Evolutionary conservation across 164 flowering plant genomes (phyloP).

Genomic region (Vitis rotundifolia): DNA sequence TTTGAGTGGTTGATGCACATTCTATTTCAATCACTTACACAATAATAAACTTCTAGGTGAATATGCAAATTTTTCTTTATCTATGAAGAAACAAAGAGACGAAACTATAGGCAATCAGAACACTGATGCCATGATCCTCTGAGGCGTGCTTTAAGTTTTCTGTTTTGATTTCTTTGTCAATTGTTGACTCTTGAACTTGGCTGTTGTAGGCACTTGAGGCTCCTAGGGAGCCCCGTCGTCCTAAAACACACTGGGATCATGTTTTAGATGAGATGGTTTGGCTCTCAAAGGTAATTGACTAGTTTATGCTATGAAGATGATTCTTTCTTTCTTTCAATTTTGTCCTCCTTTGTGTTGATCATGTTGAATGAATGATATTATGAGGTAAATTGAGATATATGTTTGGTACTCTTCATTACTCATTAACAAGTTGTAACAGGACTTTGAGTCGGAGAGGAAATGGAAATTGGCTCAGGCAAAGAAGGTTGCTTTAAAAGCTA

Average conservation of each 20-base stretch:
- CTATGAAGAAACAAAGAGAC: too few relatives aligned
- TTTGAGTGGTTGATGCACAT: too few relatives aligned
- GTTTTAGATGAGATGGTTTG: constrained; percentile 98
- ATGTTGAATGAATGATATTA: neutral
- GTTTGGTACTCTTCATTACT: constrained; percentile 13
- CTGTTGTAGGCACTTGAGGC: constrained; percentile 79
- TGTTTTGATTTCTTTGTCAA: neutral
- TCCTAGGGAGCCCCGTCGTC: constrained; percentile 88
- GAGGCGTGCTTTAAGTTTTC: neutral
- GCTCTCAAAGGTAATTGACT: constrained; percentile 81
- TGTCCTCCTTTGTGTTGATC: neutral
- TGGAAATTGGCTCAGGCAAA: constrained; percentile 94
- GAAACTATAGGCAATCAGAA: too few relatives aligned
- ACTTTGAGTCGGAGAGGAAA: constrained; percentile 97
- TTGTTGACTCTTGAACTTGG: neutral
- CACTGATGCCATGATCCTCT: too few relatives aligned
- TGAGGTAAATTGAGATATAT: neutral
- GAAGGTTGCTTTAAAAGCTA: constrained; percentile 89
- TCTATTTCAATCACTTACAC: too few relatives aligned
- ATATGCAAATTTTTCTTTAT: too few relatives aligned
- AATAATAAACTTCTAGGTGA: too few relatives aligned
- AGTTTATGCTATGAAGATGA: neutral
- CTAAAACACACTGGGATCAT: constrained; percentile 99
- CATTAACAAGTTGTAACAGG: constrained; percentile 44
- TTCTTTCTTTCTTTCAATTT: neutral